Base-by-base conservation (phyloP, 805 yeast genomes). In the Ogataea pignaliae region DNA sequence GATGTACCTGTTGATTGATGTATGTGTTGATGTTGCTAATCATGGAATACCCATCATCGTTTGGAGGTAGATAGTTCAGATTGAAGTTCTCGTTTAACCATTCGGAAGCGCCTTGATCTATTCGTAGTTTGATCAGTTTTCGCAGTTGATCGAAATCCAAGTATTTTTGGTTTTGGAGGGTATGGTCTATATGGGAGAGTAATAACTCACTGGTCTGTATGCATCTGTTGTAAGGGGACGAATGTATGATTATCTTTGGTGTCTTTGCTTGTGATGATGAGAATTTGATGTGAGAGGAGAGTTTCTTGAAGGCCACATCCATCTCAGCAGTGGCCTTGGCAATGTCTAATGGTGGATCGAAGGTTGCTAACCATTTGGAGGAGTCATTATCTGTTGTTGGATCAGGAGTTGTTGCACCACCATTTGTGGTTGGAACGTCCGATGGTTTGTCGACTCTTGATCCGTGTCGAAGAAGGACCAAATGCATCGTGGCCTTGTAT, bases 191-290 rank as follows among this genome's bases (percentile, higher is more conserved):
- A 26, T 48, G 57, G 11, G 51, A 53, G 2, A 60, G 29, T 18
- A 66, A 39, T 30, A 64, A 33, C 43, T 65, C 70, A 9, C 66
- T 58, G 0, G 75, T 72, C 50, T 72, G 74, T 6, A 71, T 54
- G 48, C 76, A 72, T 46, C 76, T 48, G 36, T 70, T 61, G 44
- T 71, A 72, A 0, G 76, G 76, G 1, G 75, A 71, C 5, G 69
- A 60, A 48, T 71, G 75, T 4, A 65, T 52, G 21, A 63, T 51
- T 3, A 65, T 15, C 29, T 57, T 41, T 30, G 52, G 40, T 28
- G 36, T 28, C 13, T 31, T n/a, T 37, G 39, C 17, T 34, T 29
- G 15, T n/a, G 30, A 6, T 7, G 29, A n/a, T 12, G 47, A 21
- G 31, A 50, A 42, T 12, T 58, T 42, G 8, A 62, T 33, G 43